Evolutionary conservation across 495 filamentous ascomycete genomes (phyloP), one percentile per base, ranked within the genome.

Genomic region (Aspergillus diversus): DNA sequence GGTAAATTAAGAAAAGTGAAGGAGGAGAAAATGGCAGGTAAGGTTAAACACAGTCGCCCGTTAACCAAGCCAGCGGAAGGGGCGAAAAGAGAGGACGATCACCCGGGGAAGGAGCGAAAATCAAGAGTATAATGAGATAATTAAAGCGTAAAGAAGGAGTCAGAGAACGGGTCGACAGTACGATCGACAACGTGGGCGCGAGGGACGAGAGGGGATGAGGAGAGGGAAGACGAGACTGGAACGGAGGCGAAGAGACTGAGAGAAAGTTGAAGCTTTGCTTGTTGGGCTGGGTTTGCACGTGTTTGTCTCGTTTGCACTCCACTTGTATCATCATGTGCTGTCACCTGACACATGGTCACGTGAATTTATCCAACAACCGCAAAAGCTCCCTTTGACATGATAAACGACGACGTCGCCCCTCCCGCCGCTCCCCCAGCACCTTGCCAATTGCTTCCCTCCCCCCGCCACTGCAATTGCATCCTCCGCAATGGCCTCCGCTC

Each of bases 401-500:
- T 2, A 1, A 53, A 43, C 12, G 46, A 60, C 57, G 57, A 62
- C 60, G 60, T 70, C 68, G 65, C 60, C 63, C 64, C 48, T 67
- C 59, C 50, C 54, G 61, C 66, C 61, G 56, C 52, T 55, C 63
- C 62, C 46, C 33, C 57, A 51, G 64, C 66, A 65, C 60, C 50
- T 66, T 15, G 57, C 57, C 59, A 33, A 63, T 61, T 57, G 48
- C 37, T 27, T 2, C 2, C 51, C 55, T 49, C 48, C 51, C 17
- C 33, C 31, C 33, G 68, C 64, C 65, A 55, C 53, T 59, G 69
- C 71, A 66, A 71, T 76, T 72, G 67, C 70, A 61, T 53, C 71
- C 49, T 74, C 61, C 73, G 75, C 71, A 66, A 81, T 77, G 75
- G 76, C 77, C 74, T 75, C 73, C 71, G 68, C 80, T 75, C 83